phyloP scores from a whole-genome alignment of 176 grass and related monocot species.

The Cymbopogon citratus region DNA sequence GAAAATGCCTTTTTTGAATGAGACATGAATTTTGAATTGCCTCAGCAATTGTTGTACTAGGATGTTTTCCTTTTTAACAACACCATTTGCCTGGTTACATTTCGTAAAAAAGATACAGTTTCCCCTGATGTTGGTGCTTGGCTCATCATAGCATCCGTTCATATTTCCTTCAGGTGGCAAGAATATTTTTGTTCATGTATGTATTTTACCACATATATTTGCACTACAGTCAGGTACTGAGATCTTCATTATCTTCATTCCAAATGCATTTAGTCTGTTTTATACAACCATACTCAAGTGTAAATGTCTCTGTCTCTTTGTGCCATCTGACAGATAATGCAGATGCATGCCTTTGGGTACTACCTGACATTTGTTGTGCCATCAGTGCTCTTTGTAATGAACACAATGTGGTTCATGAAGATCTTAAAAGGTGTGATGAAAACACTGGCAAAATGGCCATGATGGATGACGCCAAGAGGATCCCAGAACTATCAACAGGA shows the following conservation, averaged over 20 bases:
- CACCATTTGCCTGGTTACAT: slow-evolving; percentile 1
- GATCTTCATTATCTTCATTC: slow-evolving; percentile 15
- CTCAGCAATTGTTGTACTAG: not conserved
- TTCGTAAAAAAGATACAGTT: not conserved
- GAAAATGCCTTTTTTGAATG: not conserved
- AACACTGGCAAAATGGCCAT: slow-evolving; percentile 60
- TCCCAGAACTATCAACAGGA: not conserved
- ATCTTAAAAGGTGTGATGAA: slow-evolving; percentile 87
- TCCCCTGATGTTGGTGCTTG: not conserved
- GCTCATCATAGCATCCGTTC: slow-evolving; percentile 26
- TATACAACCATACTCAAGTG: not conserved
- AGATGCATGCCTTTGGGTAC: slow-evolving; percentile 82
- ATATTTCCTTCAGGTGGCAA: slow-evolving; percentile 61
- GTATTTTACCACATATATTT: slow-evolving; percentile 85
- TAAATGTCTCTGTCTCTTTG: not conserved
- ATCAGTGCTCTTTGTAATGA: slow-evolving; percentile 73
- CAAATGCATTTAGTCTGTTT: slow-evolving; percentile 5
- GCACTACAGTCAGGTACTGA: slow-evolving; percentile 78
- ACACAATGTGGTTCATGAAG: slow-evolving; percentile 84
- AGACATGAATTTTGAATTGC: not conserved
- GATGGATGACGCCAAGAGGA: slow-evolving; percentile 12
- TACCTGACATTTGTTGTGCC: slow-evolving; percentile 52
- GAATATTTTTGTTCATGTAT: slow-evolving; percentile 93
- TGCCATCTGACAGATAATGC: slow-evolving; percentile 41
- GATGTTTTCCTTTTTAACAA: not conserved